These are phyloP conservation scores for Butyriboletus appendiculatus DNA, from an alignment of 1,284 basidiomycete species.

Conservation along the genomic window DNA sequence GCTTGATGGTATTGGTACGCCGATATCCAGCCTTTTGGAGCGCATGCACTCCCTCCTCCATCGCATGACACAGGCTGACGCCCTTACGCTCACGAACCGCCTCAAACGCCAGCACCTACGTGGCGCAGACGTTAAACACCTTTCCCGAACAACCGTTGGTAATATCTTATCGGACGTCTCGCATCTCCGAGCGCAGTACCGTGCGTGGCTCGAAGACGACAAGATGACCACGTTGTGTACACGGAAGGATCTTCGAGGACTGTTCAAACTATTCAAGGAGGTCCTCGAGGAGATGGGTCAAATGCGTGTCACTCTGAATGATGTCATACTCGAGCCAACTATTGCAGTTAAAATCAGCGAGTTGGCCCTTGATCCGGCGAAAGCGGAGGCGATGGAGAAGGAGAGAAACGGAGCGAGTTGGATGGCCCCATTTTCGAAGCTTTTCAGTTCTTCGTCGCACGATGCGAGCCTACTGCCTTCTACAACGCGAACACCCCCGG, in stretches of 20 bases:
- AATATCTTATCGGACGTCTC: conserved; percentile 74
- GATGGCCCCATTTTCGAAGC: conserved; percentile 82
- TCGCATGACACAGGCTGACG: conserved; percentile 80
- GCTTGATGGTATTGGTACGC: conserved; percentile 51
- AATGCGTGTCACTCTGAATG: conserved; percentile 84
- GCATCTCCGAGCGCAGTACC: conserved; percentile 75
- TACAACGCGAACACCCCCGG: conserved; percentile 25
- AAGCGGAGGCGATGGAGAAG: conserved; percentile 45
- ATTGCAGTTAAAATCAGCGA: conserved; percentile 75
- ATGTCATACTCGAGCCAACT: conserved; percentile 86
- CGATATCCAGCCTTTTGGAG: conserved; percentile 69
- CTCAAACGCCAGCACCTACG: conserved; percentile 90
- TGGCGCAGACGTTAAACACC: conserved; percentile 83
- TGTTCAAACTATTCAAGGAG: conserved; percentile 88
- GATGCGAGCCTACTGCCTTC: conserved; percentile 15
- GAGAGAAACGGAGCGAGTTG: conserved; percentile 50
- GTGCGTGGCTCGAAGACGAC: conserved; percentile 70
- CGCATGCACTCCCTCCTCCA: conserved; percentile 67
- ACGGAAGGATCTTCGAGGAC: conserved; percentile 78
- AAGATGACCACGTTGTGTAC: conserved; percentile 64
- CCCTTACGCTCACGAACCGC: conserved; percentile 85
- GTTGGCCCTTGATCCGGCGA: conserved; percentile 63
- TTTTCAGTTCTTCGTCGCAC: conserved; percentile 49
- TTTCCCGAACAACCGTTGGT: conserved; percentile 84
- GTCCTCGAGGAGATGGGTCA: conserved; percentile 83